Base-by-base conservation (phyloP, 1,284 basidiomycete genomes). In the Leucoagaricus sp. region DNA sequence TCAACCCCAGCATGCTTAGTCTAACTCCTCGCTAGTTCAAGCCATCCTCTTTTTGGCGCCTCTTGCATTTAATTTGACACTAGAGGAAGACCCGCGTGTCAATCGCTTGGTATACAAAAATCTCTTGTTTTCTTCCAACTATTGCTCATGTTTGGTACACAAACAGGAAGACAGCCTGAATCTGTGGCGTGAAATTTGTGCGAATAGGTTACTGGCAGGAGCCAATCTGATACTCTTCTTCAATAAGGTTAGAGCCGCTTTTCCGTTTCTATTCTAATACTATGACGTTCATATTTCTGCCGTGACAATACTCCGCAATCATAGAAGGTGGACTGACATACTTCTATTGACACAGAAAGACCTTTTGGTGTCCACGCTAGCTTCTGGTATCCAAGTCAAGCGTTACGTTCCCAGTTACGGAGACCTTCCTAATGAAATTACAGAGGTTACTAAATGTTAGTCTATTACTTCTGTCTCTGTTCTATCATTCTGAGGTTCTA, bases 221-320 rank as follows among this genome's bases (percentile, higher is more conserved):
- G 78, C 83, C 9, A 81, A 80, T 47, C 72, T 89, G 38, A 82
- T 88, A 17, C 72, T 89, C 2, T 86, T 89, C 67, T 75, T 88
- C 57, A 89, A 89, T 63, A 89, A 23, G 71, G 58, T 47, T 19
- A 31, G n/a, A 29, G 4, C 5, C 28, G 4, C 12, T 17, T 17
- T 46, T 17, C 12, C 28, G 2, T 8, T 46, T 29, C 3, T 46
- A 7, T 5, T 15, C 9, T 6, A n/a, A n/a, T n/a, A n/a, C 26
- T 25, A 2, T 46, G 44, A 6, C 12, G 36, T 38, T 31, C 38
- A 42, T 17, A 10, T 29, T 26, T 17, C 40, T n/a, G 25, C 15
- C 38, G 17, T 34, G 17, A 51, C 12, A 40, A 21, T 6, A 5
- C 15, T 38, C 17, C 15, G 36, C 13, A 38, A 9, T 6, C 12